These are phyloP conservation scores for Paratinospora sagittata DNA, from an alignment of 164 flowering plant species.

Conservation along the genomic window DNA sequence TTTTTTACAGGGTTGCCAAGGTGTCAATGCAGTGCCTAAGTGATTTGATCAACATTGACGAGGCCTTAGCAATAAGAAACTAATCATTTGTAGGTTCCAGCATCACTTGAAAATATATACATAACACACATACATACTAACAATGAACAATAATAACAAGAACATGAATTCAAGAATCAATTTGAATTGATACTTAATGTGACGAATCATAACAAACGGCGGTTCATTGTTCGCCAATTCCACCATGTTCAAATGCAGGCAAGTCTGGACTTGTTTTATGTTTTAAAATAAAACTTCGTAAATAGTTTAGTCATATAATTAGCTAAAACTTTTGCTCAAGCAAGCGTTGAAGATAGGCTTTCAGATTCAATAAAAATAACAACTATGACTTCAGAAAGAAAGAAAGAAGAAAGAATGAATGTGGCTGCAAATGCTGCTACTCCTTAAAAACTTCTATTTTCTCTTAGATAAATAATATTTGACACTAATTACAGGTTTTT, in stretches of 20 bases:
- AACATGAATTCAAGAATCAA: background rate
- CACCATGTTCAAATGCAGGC: background rate
- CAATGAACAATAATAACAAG: background rate
- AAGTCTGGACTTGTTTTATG: no score
- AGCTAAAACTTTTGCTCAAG: background rate
- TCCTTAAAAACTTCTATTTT: background rate
- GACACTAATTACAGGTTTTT: background rate
- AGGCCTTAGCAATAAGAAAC: no score
- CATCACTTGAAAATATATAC: no score
- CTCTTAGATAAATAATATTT: background rate
- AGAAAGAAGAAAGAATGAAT: background rate
- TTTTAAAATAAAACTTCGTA: no score
- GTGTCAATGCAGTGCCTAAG: no score
- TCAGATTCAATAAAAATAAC: background rate
- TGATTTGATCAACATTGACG: no score
- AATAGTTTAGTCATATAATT: background rate
- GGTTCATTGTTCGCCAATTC: background rate
- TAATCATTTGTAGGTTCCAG: no score
- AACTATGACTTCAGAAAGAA: background rate
- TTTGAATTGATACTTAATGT: background rate
- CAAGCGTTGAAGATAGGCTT: background rate
- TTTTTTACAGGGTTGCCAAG: no score
- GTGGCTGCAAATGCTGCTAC: background rate
- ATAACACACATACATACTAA: background rate
- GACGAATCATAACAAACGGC: background rate